Conservation (phyloP, 1,284 basidiomycete species). For the Mrakiaceae sp. region DNA sequence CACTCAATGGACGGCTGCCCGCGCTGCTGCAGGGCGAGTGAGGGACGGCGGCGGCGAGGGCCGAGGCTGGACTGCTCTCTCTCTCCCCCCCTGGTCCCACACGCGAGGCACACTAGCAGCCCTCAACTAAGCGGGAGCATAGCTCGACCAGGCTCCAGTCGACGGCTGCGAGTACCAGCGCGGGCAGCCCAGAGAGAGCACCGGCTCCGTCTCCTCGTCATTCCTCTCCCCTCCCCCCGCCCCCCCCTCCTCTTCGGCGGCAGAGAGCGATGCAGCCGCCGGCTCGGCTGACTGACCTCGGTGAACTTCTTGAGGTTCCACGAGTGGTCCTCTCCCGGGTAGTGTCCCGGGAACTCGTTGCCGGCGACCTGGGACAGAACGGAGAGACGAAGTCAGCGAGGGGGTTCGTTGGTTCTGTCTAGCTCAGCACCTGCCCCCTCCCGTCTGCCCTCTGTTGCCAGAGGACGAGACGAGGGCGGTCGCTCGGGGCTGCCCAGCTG, state of each 20-base stretch:
- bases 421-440: background rate
- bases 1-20: no score
- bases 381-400: background rate
- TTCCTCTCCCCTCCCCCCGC: no score
- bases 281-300: slow-evolving; percentile 44
- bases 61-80: no score
- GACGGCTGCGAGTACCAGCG: no score
- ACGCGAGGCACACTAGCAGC: no score
- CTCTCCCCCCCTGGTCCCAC: no score
- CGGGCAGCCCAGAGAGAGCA: no score
- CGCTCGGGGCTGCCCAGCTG: background rate
- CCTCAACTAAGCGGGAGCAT: no score
- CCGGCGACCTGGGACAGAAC: slow-evolving; percentile 50
- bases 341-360: slow-evolving; percentile 77
- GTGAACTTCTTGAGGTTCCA: slow-evolving; percentile 70
- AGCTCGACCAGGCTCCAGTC: no score
- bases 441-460: background rate
- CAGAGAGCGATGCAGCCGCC: background rate
- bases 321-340: slow-evolving; percentile 67
- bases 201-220: no score
- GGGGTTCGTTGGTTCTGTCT: background rate
- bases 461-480: background rate
- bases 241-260: background rate
- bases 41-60: no score
- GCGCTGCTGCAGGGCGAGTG: no score